Base-by-base conservation (phyloP, 331 rosid genomes). In the Acacia pycnantha region DNA sequence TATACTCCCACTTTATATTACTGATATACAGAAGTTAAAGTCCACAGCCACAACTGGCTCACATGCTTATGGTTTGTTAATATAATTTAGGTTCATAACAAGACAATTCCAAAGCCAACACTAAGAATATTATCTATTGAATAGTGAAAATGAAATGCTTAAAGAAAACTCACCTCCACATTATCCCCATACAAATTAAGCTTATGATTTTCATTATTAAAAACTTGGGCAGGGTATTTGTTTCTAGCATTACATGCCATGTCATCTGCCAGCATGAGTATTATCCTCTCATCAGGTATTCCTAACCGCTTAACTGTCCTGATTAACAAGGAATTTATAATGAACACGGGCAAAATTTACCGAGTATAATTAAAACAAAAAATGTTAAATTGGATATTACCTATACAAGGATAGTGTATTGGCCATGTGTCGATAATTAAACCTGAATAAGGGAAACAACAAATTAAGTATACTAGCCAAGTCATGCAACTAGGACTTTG, bases 221-320 rank as follows among this genome's bases (percentile, higher is more conserved):
- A 93, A 83, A 93, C 98, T 86, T 95, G 95, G 58, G 98, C 97
- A 80, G 99, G 97, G 82, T 92, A 92, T 83, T 92, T 93, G 89
- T 95, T 95, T 79, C 98, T 88, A 46, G 98, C 85, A 93, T 95
- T 95, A 79, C 99, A 95, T 22, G 99, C 99, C 93, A 95, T 91
- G 81, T 95, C 99, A 88, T 95, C 99, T 43, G 97, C 99, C 76
- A 95, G 85, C 99, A 95, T 93, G n/a, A 95, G 94, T 84, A 95
- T 93, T 86, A 95, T 93, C 87, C 99, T 92, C 88, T 93, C 99
- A 78, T 95, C 99, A 50, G 99, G 99, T 85, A 95, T 95, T 83
- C 99, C 98, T 61, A 95, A 85, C 76, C 98, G 85, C 90, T 93
- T 95, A 72, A 95, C 99, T 27, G 98, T 93, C 92, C 99, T 95